A percentile compares a stretch with the other conserved stretches of the same genome.
These are phyloP conservation scores for Psidium guajava DNA, from an alignment of 345 rosid species.

Conservation along the genomic window DNA sequence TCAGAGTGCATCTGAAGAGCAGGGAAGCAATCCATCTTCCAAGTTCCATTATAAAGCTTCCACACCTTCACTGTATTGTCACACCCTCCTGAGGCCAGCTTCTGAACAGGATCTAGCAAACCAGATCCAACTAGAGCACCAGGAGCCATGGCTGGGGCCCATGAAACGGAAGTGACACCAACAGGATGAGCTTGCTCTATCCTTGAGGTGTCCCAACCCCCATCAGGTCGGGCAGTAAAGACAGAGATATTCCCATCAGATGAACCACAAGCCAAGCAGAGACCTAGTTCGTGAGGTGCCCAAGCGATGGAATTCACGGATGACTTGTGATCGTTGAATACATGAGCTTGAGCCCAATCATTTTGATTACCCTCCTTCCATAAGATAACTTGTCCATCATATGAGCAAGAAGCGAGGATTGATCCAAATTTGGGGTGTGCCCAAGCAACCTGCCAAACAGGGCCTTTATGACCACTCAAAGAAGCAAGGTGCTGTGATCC, in stretches of 20 bases:
- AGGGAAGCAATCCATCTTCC: slow-evolving; percentile 58
- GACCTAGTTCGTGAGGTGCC: slow-evolving; percentile 67
- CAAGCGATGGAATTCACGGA: slow-evolving; percentile 61
- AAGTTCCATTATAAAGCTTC: slow-evolving; percentile 39
- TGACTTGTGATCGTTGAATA: slow-evolving; percentile 44
- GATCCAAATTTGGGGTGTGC: slow-evolving; percentile 61
- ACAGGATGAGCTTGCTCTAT: slow-evolving; percentile 62
- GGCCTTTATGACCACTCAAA: slow-evolving; percentile 48
- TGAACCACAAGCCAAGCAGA: slow-evolving; percentile 57
- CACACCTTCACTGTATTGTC: slow-evolving; percentile 54
- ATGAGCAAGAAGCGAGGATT: slow-evolving; percentile 52
- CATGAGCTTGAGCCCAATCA: slow-evolving; percentile 45
- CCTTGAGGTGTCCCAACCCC: slow-evolving; percentile 49
- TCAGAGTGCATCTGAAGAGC: slow-evolving; percentile 51
- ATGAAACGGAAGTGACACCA: slow-evolving; percentile 56
- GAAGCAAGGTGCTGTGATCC: slow-evolving; percentile 43
- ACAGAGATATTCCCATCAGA: slow-evolving; percentile 58
- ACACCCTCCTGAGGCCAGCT: slow-evolving; percentile 50
- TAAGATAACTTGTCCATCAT: slow-evolving; percentile 53
- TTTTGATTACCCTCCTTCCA: slow-evolving; percentile 62
- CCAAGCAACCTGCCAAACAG: slow-evolving; percentile 62
- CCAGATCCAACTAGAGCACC: slow-evolving; percentile 45
- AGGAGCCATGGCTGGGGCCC: slow-evolving; percentile 58
- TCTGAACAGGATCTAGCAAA: slow-evolving; percentile 38
- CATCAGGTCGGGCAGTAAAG: slow-evolving; percentile 42